Base-by-base conservation (phyloP, 2,329 filamentous ascomycete species). In the Neodidymelliopsis sp. region DNA sequence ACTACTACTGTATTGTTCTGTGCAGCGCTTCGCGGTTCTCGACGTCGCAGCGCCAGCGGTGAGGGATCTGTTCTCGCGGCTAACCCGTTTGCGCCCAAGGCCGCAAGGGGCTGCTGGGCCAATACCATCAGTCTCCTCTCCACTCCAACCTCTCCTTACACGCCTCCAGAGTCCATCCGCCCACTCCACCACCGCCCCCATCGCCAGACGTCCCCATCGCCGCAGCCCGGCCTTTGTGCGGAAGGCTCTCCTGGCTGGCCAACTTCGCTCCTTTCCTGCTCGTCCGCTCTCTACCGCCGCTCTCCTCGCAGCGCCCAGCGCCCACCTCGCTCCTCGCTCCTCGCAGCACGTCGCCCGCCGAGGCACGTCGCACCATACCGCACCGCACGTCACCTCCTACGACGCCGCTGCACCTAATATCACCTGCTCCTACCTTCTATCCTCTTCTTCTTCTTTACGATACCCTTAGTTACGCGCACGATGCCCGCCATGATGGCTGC, bases 401-500 rank as follows among this genome's bases (percentile, higher is more conserved):
- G 59, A 38, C 59, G 53, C 51, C 64, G 49, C 40, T 57, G 52
- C 59, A 59, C 56, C 60, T 63, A 60, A 60, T 60, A 56, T 51
- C 54, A 23, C 47, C 35, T 57, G 54, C 51, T 23, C 54, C 41
- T 53, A 23, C 47, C 35, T 57, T 53, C 51, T 23, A 53, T 40
- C 31, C 38, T 33, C 59, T 58, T 36, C 46, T 53, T 48, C 52
- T 43, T 59, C 39, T 52, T 35, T 35, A 40, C 53, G 28, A 53
- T 40, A 47, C 48, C 49, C 49, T 55, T 33, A 31, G 31, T 44
- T 30, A 56, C 57, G 49, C 61, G 51, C 58, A 57, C 39, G 13
- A 60, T 62, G 59, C 54, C 61, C 57, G 69, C 52, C 59, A 77
- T 65, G 60, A 86, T 85, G 81, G 80, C 83, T 65, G 72, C 81